Evolutionary conservation across 108 stramenopile species (phyloP).

Genomic region (Pseudonitzschia multiseries): DNA sequence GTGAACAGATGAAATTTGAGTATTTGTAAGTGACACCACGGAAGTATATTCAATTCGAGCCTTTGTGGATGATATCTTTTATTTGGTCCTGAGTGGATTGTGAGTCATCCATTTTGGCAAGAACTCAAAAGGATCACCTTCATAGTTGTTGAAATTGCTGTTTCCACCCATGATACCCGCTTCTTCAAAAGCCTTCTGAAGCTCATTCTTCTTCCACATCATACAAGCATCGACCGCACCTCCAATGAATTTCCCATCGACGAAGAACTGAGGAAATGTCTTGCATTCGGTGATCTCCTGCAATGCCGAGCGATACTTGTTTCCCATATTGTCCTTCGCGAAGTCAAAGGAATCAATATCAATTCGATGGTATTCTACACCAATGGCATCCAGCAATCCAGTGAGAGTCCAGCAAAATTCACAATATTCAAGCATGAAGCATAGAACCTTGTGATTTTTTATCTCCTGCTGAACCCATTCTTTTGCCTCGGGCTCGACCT

Average conservation of each 20-base stretch:
- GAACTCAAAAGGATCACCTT: slow-evolving; percentile 56
- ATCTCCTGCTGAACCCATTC: slow-evolving; percentile 30
- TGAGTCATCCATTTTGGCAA: slow-evolving; percentile 56
- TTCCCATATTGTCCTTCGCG: slow-evolving; percentile 42
- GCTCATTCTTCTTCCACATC: slow-evolving; percentile 51
- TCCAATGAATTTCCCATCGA: slow-evolving; percentile 38
- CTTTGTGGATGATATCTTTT: background rate
- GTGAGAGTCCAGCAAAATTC: slow-evolving; percentile 49
- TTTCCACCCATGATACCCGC: slow-evolving; percentile 32
- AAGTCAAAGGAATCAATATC: slow-evolving; percentile 37
- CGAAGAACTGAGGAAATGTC: slow-evolving; percentile 47
- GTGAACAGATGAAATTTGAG: too few relatives aligned
- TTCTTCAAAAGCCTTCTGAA: slow-evolving; percentile 39
- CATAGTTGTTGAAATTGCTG: slow-evolving; percentile 26
- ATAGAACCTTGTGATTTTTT: slow-evolving; percentile 21
- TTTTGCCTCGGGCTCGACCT: slow-evolving; percentile 22
- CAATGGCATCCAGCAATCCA: slow-evolving; percentile 27
- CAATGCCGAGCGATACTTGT: slow-evolving; percentile 41
- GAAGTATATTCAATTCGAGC: too few relatives aligned
- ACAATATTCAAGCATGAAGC: slow-evolving; percentile 44
- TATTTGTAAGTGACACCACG: too few relatives aligned
- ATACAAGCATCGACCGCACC: slow-evolving; percentile 53
- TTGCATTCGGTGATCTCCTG: slow-evolving; percentile 24
- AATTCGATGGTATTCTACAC: slow-evolving; percentile 29
- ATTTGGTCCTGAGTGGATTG: slow-evolving; percentile 41